These are phyloP conservation scores for Aaosphaeria pasadenensis DNA, from an alignment of 2,329 filamentous ascomycete species.

Conservation along the genomic window DNA sequence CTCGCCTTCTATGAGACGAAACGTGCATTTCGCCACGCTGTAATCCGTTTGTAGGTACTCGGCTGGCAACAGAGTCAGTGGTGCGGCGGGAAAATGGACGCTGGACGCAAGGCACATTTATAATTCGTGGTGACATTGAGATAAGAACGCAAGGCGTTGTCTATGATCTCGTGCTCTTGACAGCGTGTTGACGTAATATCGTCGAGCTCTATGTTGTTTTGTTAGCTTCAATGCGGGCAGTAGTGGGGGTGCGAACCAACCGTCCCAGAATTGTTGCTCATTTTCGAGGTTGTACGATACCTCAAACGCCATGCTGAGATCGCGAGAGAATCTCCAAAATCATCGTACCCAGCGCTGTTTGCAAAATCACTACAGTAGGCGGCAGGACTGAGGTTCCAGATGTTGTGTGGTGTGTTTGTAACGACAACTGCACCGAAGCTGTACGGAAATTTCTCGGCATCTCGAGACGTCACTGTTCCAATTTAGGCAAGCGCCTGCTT, in stretches of 20 bases:
- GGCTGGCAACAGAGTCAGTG: slow-evolving; percentile 52
- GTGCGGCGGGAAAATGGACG: background rate
- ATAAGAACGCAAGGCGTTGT: slow-evolving; percentile 82
- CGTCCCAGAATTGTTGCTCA: slow-evolving; percentile 86
- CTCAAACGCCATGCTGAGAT: slow-evolving; percentile 63
- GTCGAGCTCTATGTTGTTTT: slow-evolving; percentile 56
- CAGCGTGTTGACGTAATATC: slow-evolving; percentile 60
- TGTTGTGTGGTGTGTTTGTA: slow-evolving; percentile 1
- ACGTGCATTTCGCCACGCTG: slow-evolving; percentile 76
- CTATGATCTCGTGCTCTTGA: slow-evolving; percentile 65
- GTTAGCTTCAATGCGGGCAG: slow-evolving; percentile 15
- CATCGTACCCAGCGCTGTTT: slow-evolving; percentile 27
- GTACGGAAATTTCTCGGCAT: slow-evolving; percentile 2
- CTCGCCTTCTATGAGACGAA: slow-evolving; percentile 70
- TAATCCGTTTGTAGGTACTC: slow-evolving; percentile 73
- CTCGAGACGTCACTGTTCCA: background rate
- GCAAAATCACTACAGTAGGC: background rate
- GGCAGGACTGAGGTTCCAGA: background rate
- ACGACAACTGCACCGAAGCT: slow-evolving; percentile 2
- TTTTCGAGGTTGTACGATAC: slow-evolving; percentile 67
- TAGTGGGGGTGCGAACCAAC: slow-evolving; percentile 51
- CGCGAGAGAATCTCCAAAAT: slow-evolving; percentile 31
- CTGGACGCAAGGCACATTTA: slow-evolving; percentile 50
- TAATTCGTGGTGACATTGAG: slow-evolving; percentile 73
- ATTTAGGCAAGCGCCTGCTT: slow-evolving; percentile 4